Conservation (phyloP, 176 grass and related monocot genomes). For the Oryza longistaminata region DNA sequence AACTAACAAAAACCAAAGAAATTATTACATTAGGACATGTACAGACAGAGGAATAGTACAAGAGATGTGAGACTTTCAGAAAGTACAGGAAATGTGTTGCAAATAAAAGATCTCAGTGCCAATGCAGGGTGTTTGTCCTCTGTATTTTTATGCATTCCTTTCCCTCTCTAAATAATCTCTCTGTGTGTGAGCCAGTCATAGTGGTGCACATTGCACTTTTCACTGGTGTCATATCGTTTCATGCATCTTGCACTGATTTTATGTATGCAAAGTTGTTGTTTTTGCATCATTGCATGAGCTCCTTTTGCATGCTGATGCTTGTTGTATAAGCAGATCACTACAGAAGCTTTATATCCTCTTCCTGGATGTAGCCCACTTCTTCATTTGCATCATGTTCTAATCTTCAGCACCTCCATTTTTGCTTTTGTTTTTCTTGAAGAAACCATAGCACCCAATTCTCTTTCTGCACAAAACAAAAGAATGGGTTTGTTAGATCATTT, state of each 20-base stretch:
- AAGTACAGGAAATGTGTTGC: not conserved
- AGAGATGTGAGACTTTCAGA: not conserved
- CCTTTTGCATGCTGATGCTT: conserved; percentile 12
- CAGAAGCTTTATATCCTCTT: not conserved
- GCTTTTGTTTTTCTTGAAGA: conserved; percentile 36
- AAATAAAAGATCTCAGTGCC: not conserved
- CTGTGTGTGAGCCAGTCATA: not conserved
- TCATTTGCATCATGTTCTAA: not conserved
- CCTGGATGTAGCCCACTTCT: not conserved
- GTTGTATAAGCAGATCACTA: not conserved
- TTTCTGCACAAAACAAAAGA: conserved; percentile 38
- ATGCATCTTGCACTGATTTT: not conserved
- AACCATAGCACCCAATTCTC: conserved; percentile 51
- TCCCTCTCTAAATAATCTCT: not conserved
- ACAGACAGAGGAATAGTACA: conserved; percentile 14
- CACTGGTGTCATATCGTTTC: not conserved
- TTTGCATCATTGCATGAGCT: conserved; percentile 3
- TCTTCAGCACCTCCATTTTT: conserved; percentile 29
- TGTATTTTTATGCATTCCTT: not conserved
- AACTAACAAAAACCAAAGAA: not conserved
- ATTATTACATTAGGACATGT: not conserved
- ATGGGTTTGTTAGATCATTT: not conserved
- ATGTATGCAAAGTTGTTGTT: not conserved
- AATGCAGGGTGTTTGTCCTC: not conserved
- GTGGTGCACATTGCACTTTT: not conserved